Evolutionary conservation across 2,329 filamentous ascomycete genomes (phyloP).

Genomic region (Corniculantispora saksenae): DNA sequence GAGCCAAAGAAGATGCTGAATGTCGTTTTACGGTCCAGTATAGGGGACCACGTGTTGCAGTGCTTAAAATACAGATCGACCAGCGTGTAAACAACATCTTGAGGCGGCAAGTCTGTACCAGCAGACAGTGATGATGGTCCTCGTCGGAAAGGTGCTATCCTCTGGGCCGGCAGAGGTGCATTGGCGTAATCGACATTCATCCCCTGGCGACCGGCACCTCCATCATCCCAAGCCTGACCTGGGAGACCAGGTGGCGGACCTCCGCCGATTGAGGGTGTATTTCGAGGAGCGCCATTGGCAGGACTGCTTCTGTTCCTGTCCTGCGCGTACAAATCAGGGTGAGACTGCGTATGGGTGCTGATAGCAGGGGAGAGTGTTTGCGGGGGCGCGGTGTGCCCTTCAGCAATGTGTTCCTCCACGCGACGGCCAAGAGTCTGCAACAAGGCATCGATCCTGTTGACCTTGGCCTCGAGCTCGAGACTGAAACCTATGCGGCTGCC

Average conservation of each 20-base stretch:
- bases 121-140: conserved; percentile 35
- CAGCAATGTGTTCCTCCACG: conserved; percentile 44
- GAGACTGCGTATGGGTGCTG: conserved; percentile 36
- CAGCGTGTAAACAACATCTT: conserved; percentile 60
- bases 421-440: conserved; percentile 44
- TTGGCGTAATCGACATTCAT: neutral
- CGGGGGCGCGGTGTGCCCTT: conserved; percentile 31
- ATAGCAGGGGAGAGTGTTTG: conserved; percentile 36
- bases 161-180: conserved; percentile 1
- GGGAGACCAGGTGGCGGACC: conserved; percentile 16
- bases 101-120: conserved; percentile 56
- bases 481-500: conserved; percentile 64
- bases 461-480: conserved; percentile 59
- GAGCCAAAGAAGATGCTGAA: conserved; percentile 43
- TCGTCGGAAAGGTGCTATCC: conserved; percentile 21
- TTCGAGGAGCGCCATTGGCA: conserved; percentile 11
- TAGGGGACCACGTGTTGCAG: conserved; percentile 60
- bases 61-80: conserved; percentile 66
- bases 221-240: conserved; percentile 14
- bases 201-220: neutral
- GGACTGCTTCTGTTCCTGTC: conserved; percentile 27
- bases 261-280: conserved; percentile 11
- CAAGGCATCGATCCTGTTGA: conserved; percentile 52
- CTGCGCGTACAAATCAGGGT: conserved; percentile 29
- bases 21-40: conserved; percentile 45